Evolutionary conservation across 176 grass and related monocot species (phyloP).

Genomic region (Panicum miliaceum): DNA sequence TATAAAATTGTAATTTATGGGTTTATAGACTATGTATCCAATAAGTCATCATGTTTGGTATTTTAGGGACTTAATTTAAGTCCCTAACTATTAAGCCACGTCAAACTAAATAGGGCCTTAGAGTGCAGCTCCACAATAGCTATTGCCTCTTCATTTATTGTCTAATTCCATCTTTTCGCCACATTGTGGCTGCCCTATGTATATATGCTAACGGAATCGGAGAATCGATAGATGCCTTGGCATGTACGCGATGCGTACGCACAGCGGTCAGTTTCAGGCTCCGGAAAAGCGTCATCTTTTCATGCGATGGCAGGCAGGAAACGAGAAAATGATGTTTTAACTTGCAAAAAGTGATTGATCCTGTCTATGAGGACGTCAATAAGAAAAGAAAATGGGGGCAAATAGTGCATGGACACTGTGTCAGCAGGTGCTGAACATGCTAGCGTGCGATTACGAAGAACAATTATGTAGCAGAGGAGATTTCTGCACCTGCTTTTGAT

Average conservation of each 20-base stretch:
- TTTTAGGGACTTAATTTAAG: too few relatives aligned
- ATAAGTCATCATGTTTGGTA: too few relatives aligned
- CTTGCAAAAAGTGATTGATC: not conserved
- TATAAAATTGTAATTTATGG: too few relatives aligned
- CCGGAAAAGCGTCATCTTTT: not conserved
- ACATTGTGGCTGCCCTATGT: too few relatives aligned
- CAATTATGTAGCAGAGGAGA: not conserved
- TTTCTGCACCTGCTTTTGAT: constrained; percentile 13
- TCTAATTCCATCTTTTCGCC: too few relatives aligned
- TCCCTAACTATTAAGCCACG: too few relatives aligned
- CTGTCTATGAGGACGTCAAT: not conserved
- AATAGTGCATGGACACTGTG: not conserved
- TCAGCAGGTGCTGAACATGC: not conserved
- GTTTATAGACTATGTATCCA: too few relatives aligned
- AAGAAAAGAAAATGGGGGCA: not conserved
- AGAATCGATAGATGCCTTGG: not conserved
- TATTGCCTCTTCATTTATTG: too few relatives aligned
- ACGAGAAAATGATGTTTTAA: not conserved
- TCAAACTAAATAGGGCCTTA: too few relatives aligned
- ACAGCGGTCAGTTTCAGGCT: not conserved
- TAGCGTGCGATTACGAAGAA: not conserved
- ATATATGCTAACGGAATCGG: not conserved
- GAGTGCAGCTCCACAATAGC: too few relatives aligned
- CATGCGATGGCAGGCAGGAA: not conserved
- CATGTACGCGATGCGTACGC: not conserved